phyloP scores from a whole-genome alignment of 169 alveolate species.

The Plasmodium berghei region DNA sequence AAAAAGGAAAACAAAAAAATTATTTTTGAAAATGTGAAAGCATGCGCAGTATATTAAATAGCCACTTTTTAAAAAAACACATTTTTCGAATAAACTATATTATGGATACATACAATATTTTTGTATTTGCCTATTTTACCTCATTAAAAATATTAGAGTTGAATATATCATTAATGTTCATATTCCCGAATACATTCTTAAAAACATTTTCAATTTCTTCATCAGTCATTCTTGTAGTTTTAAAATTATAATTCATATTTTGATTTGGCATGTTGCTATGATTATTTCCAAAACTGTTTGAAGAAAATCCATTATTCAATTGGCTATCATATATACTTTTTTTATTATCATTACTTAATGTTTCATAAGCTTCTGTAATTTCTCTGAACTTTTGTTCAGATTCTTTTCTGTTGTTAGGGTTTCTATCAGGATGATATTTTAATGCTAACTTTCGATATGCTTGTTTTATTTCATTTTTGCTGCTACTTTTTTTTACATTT shows the following conservation, averaged over 20 bases:
- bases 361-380: constrained; percentile 96
- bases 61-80: too few species aligned
- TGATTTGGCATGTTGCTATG: constrained; percentile 5
- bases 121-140: not conserved
- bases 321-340: constrained; percentile 91
- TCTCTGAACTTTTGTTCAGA: constrained; percentile 93
- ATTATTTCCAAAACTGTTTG: constrained; percentile 8
- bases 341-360: constrained; percentile 95
- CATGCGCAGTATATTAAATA: not conserved
- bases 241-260: constrained; percentile 24
- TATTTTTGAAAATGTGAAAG: not conserved
- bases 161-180: constrained; percentile 57
- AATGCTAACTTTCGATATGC: constrained; percentile 93
- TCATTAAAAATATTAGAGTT: constrained; percentile 50
- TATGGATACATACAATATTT: too few species aligned
- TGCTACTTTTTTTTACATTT: constrained; percentile 81
- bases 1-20: constrained; percentile 2
- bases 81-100: too few species aligned
- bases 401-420: constrained; percentile 89
- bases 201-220: constrained; percentile 74
- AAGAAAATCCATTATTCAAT: constrained; percentile 54
- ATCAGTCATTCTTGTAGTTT: constrained; percentile 61
- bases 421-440: constrained; percentile 97
- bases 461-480: constrained; percentile 93
- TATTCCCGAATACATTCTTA: constrained; percentile 67